Base-by-base conservation (phyloP, 2,329 filamentous ascomycete genomes). In the Fulvia fulva region DNA sequence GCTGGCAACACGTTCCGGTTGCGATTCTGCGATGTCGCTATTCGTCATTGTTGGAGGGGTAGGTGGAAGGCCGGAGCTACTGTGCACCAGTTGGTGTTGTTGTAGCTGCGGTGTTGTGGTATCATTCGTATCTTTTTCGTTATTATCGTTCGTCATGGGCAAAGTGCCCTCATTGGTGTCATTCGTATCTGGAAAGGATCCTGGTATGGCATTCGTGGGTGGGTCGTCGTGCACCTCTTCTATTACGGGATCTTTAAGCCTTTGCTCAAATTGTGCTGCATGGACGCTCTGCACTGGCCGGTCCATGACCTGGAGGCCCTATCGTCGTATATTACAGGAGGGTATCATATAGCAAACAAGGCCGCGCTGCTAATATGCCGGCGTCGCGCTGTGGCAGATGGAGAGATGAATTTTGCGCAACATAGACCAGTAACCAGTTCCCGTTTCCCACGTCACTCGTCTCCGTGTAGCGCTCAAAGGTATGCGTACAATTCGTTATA, bases 1-100 rank as follows among this genome's bases (percentile, higher is more conserved):
- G 56, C 75, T 76, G 21, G 74, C 68, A 22, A 69, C 70, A 30
- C 64, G 70, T 32, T 60, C 51, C n/a, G 55, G 49, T 19, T 60
- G 53, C 28, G 73, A 70, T 58, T 72, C 64, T 21, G 58, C 57
- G 12, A 63, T 60, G 21, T 68, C 65, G 57, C 64, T 68, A 44
- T 64, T 67, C 23, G 65, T 60, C 64, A 68, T 71, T 6, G 74
- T 76, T 12, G 77, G 77, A 28, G 77, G 77, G 11, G 77, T 79
- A 11, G 76, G 77, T 41, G 77, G 77, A 19, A 79, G 71, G 37
- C 73, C 75, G 50, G 65, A 71, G 56, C 73, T 51, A 26, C 61
- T 56, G 41, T 51, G 50, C 43, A 51, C 53, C 23, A 58, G 26
- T 30, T 34, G 32, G n/a, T 52, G 54, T 25, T 25, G 50, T 19